Evolutionary conservation across 352 stramenopile genomes (phyloP).

Genomic region (Globisporangium nunn): DNA sequence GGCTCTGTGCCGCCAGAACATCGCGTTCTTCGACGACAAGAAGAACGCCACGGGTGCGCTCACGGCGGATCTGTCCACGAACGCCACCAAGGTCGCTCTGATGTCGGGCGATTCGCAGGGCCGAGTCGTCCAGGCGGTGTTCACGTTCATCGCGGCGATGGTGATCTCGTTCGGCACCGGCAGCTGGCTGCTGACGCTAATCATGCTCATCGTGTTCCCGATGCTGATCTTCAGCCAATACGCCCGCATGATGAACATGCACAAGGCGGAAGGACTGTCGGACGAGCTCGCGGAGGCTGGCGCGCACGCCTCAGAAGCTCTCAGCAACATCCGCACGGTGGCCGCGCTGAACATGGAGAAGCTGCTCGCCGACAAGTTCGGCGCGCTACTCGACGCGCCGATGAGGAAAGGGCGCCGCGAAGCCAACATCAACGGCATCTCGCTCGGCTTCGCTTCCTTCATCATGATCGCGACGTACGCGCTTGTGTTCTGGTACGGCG

Average conservation of each 20-base stretch:
- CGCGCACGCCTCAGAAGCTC: slow-evolving; percentile 35
- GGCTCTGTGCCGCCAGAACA: slow-evolving; percentile 33
- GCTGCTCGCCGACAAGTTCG: slow-evolving; percentile 27
- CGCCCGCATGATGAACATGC: slow-evolving; percentile 20
- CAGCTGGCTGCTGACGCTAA: slow-evolving; percentile 14
- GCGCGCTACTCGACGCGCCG: slow-evolving; percentile 17
- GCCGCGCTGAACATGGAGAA: slow-evolving; percentile 28
- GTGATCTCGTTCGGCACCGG: slow-evolving; percentile 9
- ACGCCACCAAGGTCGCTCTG: slow-evolving; percentile 38
- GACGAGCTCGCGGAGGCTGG: slow-evolving; percentile 26
- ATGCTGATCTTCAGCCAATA: slow-evolving; percentile 19
- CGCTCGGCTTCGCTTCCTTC: slow-evolving; percentile 59
- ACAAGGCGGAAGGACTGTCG: slow-evolving; percentile 7
- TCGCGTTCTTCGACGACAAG: slow-evolving; percentile 67
- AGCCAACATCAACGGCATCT: slow-evolving; percentile 26
- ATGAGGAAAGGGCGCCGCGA: slow-evolving; percentile 14
- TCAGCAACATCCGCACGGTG: slow-evolving; percentile 33
- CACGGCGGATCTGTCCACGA: slow-evolving; percentile 42
- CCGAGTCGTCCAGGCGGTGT: slow-evolving; percentile 35
- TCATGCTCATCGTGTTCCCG: slow-evolving; percentile 15
- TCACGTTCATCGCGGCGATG: slow-evolving; percentile 22
- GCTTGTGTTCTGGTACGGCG: slow-evolving; percentile 58
- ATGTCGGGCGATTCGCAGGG: slow-evolving; percentile 33
- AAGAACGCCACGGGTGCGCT: slow-evolving; percentile 41
- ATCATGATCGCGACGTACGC: slow-evolving; percentile 32